Conservation (phyloP, 306 rosid genomes). For the Malus asiatica region DNA sequence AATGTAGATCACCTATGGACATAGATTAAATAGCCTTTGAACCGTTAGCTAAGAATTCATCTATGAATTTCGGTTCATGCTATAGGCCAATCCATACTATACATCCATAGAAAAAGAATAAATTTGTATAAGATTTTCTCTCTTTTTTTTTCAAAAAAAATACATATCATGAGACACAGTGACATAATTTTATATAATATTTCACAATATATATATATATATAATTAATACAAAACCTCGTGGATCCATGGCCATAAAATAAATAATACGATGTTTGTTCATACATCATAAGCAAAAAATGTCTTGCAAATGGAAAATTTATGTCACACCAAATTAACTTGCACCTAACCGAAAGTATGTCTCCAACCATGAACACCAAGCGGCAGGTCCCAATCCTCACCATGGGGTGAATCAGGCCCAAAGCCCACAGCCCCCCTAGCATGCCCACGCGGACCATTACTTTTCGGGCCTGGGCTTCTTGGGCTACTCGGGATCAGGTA, state of each 20-base stretch:
- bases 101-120: neutral
- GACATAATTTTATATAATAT: neutral
- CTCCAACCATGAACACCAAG: conserved; percentile 51
- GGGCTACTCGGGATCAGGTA: conserved; percentile 46
- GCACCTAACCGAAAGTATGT: conserved; percentile 27
- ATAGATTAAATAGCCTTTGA: no score
- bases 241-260: neutral
- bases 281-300: neutral
- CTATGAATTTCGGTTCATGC: no score
- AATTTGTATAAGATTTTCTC: neutral
- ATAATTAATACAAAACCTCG: neutral
- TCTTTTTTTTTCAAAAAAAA: neutral
- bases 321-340: conserved; percentile 8
- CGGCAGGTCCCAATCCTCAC: conserved; percentile 63
- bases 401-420: conserved; percentile 28
- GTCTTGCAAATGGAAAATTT: neutral
- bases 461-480: conserved; percentile 61
- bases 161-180: neutral
- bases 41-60: neutral
- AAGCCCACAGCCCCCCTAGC: conserved; percentile 32
- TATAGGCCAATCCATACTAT: no score
- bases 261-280: neutral
- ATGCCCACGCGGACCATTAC: conserved; percentile 29
- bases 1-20: no score
- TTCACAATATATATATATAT: neutral